Evolutionary conservation across 2,329 filamentous ascomycete species (phyloP), one percentile per base, ranked within the genome.

Genomic region (Nemania sp.): DNA sequence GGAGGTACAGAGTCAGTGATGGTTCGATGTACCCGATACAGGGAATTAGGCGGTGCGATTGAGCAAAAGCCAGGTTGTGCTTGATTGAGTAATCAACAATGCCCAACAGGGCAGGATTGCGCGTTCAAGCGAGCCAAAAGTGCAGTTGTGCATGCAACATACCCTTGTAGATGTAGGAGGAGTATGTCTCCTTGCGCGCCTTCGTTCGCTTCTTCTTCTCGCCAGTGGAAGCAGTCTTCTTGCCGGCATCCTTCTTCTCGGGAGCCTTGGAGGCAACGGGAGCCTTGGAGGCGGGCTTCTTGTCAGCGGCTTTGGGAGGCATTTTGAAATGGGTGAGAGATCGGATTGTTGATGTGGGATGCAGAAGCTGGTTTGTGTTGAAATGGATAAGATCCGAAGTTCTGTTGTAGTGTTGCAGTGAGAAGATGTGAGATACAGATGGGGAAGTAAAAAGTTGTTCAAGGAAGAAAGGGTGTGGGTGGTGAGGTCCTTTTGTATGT

Each of bases 191-290:
- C 90, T 98, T 98, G 83, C 95, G 90, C 71, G 93, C 91, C 93
- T 99, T 99, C 84, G 92, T 96, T 77, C 95, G 92, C 93, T 98
- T 99, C 91, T 99, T 99, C 92, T 98, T 98, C 74, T 98, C 95
- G 68, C 95, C 95, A 77, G 91, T 88, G 65, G 93, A 88, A 63
- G 94, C 92, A 51, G 95, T 98, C 90, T 98, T 99, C 91, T 99
- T 99, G 85, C 94, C 95, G 69, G 94, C 95, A 83, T 98, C 94
- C 90, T 98, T 97, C 90, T 97, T 97, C 88, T 97, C 93, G 60
- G 83, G 84, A 67, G 83, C 83, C 83, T 87, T 87, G 72, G 82
- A 83, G 69, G 84, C 84, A 76, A 82, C 91, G 63, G 94, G 92
- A 73, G 94, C 94, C 92, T 98, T 98, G 83, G 92, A 87, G 84